phyloP scores from a whole-genome alignment of 345 rosid genomes.

The Heritiera littoralis region DNA sequence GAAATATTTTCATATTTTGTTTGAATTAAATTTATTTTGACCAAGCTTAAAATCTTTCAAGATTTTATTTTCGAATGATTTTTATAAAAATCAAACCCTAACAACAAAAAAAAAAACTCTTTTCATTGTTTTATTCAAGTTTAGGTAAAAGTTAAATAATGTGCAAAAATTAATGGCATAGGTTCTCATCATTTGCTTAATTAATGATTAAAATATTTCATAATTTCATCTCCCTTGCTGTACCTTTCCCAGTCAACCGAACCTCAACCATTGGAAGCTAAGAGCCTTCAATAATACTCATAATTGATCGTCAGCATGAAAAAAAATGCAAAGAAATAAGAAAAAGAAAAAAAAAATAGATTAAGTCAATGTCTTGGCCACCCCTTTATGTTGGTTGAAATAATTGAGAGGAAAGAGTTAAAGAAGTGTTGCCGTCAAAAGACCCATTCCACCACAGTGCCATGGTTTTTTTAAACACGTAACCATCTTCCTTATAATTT shows the following conservation, averaged over 20 bases:
- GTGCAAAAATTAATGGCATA: neutral
- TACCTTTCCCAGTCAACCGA: slow-evolving; percentile 39
- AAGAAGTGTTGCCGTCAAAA: slow-evolving; percentile 35
- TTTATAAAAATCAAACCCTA: too few species aligned
- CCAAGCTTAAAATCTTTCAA: too few species aligned
- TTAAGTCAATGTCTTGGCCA: slow-evolving; percentile 35
- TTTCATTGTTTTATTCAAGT: neutral
- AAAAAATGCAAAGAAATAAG: too few species aligned
- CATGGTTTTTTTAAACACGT: slow-evolving; percentile 23
- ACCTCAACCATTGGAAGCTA: slow-evolving; percentile 32
- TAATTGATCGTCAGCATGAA: neutral
- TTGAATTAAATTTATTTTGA: too few species aligned
- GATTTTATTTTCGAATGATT: too few species aligned
- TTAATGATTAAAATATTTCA: neutral
- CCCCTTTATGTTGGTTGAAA: slow-evolving; percentile 31
- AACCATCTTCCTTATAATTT: slow-evolving; percentile 25
- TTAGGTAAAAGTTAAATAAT: neutral
- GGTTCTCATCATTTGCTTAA: slow-evolving; percentile 7
- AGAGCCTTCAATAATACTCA: slow-evolving; percentile 20
- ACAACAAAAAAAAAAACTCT: too few species aligned
- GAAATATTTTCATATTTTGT: too few species aligned
- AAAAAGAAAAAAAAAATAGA: neutral
- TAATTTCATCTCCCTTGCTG: slow-evolving; percentile 23
- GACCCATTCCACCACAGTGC: slow-evolving; percentile 17
- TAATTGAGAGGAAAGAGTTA: slow-evolving; percentile 51